Percentiles rank a stretch among this genome's conserved stretches.
These are phyloP conservation scores for Letharia lupina DNA, from an alignment of 495 filamentous ascomycete genomes.

Conservation along the genomic window DNA sequence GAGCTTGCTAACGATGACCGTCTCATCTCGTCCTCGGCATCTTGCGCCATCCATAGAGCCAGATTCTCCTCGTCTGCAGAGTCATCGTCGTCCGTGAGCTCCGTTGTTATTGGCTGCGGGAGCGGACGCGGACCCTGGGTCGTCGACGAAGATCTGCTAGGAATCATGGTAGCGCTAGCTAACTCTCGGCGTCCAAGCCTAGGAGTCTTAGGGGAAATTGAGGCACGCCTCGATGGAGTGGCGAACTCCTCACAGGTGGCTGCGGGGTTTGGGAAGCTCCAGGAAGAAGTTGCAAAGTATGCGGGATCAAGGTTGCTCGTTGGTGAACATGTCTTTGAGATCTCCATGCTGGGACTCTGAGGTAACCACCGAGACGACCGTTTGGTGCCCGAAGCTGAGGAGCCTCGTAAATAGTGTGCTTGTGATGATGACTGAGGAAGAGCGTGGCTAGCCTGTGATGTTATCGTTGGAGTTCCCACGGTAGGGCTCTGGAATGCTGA, in stretches of 20 bases:
- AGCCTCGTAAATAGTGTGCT: not conserved
- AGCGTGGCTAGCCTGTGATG: not conserved
- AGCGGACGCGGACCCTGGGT: not conserved
- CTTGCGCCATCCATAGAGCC: constrained; percentile 1
- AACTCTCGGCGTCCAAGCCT: too few species aligned
- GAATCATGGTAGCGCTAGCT: not conserved
- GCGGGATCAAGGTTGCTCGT: not conserved
- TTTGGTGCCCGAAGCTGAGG: not conserved
- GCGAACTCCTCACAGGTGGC: not conserved
- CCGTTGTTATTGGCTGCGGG: not conserved
- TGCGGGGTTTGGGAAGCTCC: not conserved
- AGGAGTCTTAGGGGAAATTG: not conserved
- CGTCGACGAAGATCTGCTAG: not conserved
- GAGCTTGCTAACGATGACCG: not conserved
- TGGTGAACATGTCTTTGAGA: not conserved
- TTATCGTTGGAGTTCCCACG: not conserved
- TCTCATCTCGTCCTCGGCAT: not conserved
- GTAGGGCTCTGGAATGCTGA: not conserved
- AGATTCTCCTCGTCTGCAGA: not conserved
- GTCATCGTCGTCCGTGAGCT: constrained; percentile 8
- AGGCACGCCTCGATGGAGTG: not conserved
- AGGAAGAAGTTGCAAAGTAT: not conserved
- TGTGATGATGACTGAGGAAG: not conserved
- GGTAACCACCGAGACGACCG: not conserved
- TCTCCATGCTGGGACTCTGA: not conserved